phyloP scores from a whole-genome alignment of 805 yeast genomes.

The Lipomyces sp. region DNA sequence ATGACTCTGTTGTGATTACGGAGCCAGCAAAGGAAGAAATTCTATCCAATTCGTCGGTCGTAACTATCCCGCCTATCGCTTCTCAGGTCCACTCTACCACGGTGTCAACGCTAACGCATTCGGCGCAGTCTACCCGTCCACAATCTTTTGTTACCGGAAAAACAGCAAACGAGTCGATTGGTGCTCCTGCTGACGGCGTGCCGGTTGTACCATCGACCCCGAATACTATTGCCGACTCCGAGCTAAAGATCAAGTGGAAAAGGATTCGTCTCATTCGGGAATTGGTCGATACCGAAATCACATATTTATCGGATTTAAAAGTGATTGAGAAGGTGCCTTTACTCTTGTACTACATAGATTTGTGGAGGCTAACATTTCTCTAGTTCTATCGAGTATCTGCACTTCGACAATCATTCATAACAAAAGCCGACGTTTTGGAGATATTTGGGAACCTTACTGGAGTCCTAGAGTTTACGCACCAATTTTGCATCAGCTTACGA shows the following conservation, averaged over 20 bases:
- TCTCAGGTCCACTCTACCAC: constrained; percentile 2
- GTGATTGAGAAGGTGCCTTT: constrained; percentile 42
- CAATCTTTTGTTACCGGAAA: constrained; percentile 4
- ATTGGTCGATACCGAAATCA: constrained; percentile 47
- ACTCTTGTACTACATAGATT: constrained; percentile 36
- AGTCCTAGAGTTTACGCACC: constrained; percentile 42
- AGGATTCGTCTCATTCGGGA: constrained; percentile 46
- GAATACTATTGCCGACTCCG: not conserved
- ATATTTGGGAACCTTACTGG: constrained; percentile 44
- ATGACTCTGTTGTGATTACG: not conserved
- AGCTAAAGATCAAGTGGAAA: constrained; percentile 33
- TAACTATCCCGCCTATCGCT: not conserved
- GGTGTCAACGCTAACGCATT: not conserved
- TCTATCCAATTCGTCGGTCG: not conserved
- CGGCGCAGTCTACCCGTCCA: not conserved
- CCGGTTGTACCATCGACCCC: not conserved
- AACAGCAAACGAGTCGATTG: not conserved
- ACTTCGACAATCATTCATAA: constrained; percentile 41
- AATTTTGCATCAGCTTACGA: constrained; percentile 40
- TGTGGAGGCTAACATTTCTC: constrained; percentile 29
- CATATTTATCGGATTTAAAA: constrained; percentile 47
- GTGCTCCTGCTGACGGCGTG: not conserved
- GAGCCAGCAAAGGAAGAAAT: not conserved
- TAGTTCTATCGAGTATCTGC: constrained; percentile 37
- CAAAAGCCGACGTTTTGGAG: constrained; percentile 44